These are phyloP conservation scores for Picea glauca DNA, from an alignment of 75 land plant species.

Conservation along the genomic window DNA sequence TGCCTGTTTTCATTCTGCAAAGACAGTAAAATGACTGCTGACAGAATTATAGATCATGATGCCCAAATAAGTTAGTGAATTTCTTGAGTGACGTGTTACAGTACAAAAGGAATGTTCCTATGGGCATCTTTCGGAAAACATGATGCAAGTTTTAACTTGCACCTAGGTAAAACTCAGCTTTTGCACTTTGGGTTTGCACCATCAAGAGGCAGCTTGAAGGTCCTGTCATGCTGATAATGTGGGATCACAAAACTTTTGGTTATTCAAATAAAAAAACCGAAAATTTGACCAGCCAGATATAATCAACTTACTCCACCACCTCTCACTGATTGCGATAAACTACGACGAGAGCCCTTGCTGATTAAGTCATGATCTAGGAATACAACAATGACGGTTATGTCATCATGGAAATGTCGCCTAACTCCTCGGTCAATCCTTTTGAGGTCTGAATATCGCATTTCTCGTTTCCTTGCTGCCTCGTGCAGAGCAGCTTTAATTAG, in stretches of 20 bases:
- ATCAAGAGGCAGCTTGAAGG: background rate
- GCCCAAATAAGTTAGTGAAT: constrained; percentile 4
- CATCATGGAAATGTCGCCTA: constrained; percentile 89
- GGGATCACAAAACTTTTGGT: background rate
- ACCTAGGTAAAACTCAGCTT: background rate
- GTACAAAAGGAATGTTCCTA: background rate
- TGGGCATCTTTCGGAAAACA: background rate
- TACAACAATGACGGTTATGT: constrained; percentile 76
- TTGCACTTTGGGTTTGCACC: background rate
- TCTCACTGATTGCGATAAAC: constrained; percentile 31
- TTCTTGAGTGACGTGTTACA: constrained; percentile 5
- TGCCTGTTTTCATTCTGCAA: constrained; percentile 1
- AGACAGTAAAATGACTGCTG: constrained; percentile 1
- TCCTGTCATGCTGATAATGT: constrained; percentile 1
- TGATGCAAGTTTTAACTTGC: constrained; percentile 4
- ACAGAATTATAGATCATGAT: constrained; percentile 8
- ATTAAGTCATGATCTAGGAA: constrained; percentile 51
- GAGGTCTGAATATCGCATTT: constrained; percentile 83
- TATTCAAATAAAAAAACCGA: background rate
- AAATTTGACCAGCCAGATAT: background rate
- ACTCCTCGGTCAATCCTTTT: constrained; percentile 74
- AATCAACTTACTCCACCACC: constrained; percentile 22
- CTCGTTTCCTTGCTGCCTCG: constrained; percentile 85
- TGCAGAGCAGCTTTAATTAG: constrained; percentile 71
- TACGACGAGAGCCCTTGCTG: constrained; percentile 17